Conservation (phyloP, 208 protist species). For the Trichomonas gallinae region DNA sequence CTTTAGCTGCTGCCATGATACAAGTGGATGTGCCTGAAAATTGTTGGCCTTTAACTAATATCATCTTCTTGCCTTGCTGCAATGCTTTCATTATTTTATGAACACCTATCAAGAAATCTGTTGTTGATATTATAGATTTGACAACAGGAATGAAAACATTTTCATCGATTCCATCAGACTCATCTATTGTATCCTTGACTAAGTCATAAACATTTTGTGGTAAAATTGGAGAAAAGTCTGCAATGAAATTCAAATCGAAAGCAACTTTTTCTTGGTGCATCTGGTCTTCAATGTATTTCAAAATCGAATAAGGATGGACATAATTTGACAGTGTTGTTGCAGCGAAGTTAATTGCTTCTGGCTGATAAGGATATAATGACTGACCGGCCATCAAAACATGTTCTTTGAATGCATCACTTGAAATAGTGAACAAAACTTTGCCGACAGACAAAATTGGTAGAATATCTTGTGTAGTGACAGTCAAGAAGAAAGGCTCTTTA, state of each 20-base stretch:
- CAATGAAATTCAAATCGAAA: background rate
- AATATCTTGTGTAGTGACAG: background rate
- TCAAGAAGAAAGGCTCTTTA: background rate
- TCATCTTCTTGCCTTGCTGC: background rate
- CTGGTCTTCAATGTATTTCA: background rate
- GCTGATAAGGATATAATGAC: background rate
- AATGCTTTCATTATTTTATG: background rate
- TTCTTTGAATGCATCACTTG: background rate
- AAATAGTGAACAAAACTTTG: background rate
- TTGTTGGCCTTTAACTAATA: background rate
- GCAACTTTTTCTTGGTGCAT: background rate
- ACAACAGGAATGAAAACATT: background rate
- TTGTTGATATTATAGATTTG: background rate
- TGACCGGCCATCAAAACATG: background rate
- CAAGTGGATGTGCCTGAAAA: background rate
- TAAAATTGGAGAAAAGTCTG: background rate
- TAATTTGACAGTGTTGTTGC: background rate
- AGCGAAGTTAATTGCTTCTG: background rate
- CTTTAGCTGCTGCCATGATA: background rate
- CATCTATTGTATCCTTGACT: background rate
- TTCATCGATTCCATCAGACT: background rate
- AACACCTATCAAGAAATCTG: background rate
- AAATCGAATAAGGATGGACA: background rate
- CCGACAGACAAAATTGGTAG: background rate
- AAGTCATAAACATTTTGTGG: background rate